Conservation (phyloP, 2,329 filamentous ascomycete species). For the Dendrostoma leiphaemia region DNA sequence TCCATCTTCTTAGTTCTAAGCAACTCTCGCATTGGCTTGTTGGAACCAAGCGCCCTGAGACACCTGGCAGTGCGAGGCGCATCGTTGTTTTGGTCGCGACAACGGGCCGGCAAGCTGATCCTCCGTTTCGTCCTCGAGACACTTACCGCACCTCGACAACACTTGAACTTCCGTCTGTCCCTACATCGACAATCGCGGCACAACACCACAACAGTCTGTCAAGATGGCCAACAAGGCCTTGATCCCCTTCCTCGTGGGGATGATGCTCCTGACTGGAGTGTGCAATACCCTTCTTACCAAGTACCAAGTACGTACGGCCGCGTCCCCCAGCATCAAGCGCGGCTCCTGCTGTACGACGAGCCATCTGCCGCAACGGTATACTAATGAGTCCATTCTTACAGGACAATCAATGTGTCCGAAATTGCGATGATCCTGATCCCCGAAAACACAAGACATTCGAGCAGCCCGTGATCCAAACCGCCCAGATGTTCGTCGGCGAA, state of each 20-base stretch:
- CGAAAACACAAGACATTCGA: constrained; percentile 74
- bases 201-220: not conserved
- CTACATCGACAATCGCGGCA: not conserved
- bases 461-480: constrained; percentile 92
- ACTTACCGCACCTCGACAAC: constrained; percentile 1
- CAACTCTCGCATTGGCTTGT: not conserved
- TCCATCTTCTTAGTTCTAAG: not conserved
- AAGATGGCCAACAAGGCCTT: constrained; percentile 69
- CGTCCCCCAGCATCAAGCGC: not conserved
- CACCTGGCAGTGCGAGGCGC: not conserved
- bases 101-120: constrained; percentile 3
- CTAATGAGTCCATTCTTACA: constrained; percentile 33
- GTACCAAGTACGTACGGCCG: constrained; percentile 67
- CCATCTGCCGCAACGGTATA: not conserved
- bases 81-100: not conserved
- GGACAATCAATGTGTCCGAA: constrained; percentile 95
- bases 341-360: not conserved
- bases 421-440: constrained; percentile 73
- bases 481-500: constrained; percentile 98
- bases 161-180: not conserved
- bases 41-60: not conserved
- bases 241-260: constrained; percentile 82
- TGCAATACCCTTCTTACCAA: constrained; percentile 98
- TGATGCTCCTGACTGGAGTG: constrained; percentile 95
- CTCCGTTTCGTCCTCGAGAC: constrained; percentile 6